These are phyloP conservation scores for Fusarium miscanthi DNA, from an alignment of 2,329 filamentous ascomycete genomes.

Conservation along the genomic window DNA sequence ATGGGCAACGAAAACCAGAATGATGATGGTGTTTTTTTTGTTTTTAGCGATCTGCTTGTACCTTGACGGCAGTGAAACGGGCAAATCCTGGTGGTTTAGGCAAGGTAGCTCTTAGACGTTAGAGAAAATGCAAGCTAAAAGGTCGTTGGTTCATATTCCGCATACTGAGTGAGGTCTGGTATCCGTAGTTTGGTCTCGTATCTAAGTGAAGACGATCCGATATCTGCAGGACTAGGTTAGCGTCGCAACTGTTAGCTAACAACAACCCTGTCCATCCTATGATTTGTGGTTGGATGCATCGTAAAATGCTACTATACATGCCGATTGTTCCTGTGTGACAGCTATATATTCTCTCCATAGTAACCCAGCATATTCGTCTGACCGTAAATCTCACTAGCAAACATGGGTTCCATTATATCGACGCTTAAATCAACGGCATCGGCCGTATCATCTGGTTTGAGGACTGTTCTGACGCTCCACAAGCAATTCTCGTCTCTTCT, in stretches of 20 bases:
- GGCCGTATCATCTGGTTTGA: conserved; percentile 41
- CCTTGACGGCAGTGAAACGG: conserved; percentile 14
- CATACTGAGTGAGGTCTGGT: neutral
- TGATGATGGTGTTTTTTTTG: conserved; percentile 37
- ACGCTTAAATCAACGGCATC: conserved; percentile 37
- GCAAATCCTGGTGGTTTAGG: conserved; percentile 21
- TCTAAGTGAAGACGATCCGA: neutral
- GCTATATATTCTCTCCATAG: neutral
- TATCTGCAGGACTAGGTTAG: neutral
- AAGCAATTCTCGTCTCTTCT: conserved; percentile 45
- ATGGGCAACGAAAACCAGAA: conserved; percentile 33
- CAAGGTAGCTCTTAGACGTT: conserved; percentile 44
- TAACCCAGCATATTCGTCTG: neutral
- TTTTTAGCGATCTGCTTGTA: conserved; percentile 14
- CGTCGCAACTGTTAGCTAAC: neutral
- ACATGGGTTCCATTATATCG: conserved; percentile 52
- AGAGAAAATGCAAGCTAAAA: conserved; percentile 46
- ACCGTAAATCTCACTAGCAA: neutral
- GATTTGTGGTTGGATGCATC: neutral
- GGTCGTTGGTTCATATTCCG: conserved; percentile 6
- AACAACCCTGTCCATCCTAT: neutral
- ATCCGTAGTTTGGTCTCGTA: neutral
- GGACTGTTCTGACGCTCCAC: conserved; percentile 44
- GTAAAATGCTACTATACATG: neutral
- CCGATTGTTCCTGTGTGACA: neutral